phyloP scores from a whole-genome alignment of 163 green algal species.

The Scenedesmus sp. region DNA sequence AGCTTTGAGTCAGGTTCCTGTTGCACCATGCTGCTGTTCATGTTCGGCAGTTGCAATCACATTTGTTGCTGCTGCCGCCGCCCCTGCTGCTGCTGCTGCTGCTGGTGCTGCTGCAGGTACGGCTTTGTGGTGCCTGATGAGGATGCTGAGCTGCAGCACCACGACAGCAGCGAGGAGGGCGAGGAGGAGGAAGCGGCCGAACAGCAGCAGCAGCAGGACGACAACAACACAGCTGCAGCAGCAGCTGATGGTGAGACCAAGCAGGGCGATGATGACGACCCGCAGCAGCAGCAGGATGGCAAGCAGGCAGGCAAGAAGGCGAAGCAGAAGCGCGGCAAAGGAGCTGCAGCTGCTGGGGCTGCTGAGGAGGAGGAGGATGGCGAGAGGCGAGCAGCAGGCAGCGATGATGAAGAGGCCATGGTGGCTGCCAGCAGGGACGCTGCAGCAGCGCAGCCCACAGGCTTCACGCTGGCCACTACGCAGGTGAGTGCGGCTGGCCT shows the following conservation, averaged over 20 bases:
- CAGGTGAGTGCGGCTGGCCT: slow-evolving; percentile 57
- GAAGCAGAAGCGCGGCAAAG: slow-evolving; percentile 8
- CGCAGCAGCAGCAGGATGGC: slow-evolving; percentile 22
- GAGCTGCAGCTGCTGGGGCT: slow-evolving; percentile 1
- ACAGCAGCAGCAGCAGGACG: slow-evolving; percentile 41
- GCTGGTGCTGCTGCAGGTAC: slow-evolving; percentile 51
- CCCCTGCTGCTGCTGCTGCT: not conserved
- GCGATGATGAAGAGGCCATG: slow-evolving; percentile 55
- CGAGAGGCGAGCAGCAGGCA: slow-evolving; percentile 33
- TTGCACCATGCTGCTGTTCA: not conserved
- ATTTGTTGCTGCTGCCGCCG: not conserved
- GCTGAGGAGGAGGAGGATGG: not conserved
- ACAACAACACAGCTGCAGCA: slow-evolving; percentile 31
- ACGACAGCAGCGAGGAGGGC: slow-evolving; percentile 19
- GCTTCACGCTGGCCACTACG: slow-evolving; percentile 83
- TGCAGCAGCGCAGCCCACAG: slow-evolving; percentile 80
- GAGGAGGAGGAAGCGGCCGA: slow-evolving; percentile 46
- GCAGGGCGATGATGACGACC: not conserved
- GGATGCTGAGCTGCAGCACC: slow-evolving; percentile 49
- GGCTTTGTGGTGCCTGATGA: slow-evolving; percentile 54
- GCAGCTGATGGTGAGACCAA: slow-evolving; percentile 13
- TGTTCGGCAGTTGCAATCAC: not conserved
- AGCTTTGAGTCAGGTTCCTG: not conserved
- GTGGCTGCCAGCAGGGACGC: slow-evolving; percentile 66
- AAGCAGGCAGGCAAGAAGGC: slow-evolving; percentile 2